Conservation (phyloP, 805 yeast genomes). For the Zygosaccharomyces siamensis region DNA sequence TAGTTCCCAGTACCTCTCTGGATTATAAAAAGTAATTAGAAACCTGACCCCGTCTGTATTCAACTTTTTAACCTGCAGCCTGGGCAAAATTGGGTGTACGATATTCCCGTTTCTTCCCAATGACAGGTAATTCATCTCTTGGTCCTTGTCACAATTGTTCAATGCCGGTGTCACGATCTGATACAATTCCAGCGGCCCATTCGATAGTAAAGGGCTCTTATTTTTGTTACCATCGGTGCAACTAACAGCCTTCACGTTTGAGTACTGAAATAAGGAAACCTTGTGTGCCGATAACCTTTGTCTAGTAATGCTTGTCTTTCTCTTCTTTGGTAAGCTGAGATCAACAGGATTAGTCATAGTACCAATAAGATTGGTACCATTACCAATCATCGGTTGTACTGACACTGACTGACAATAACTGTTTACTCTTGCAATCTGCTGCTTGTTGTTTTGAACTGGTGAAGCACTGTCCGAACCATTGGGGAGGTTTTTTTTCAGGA, state of each 20-base stretch:
- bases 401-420: background rate
- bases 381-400: background rate
- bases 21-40: slow-evolving; percentile 63
- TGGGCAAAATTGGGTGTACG: slow-evolving; percentile 69
- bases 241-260: slow-evolving; percentile 24
- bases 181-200: slow-evolving; percentile 32
- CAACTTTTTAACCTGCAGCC: slow-evolving; percentile 51
- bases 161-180: slow-evolving; percentile 25
- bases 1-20: slow-evolving; percentile 70
- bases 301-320: slow-evolving; percentile 3
- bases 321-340: slow-evolving; percentile 6
- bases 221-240: slow-evolving; percentile 7
- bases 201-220: slow-evolving; percentile 18
- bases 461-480: background rate
- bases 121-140: slow-evolving; percentile 29
- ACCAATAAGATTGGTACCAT: background rate
- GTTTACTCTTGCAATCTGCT: background rate
- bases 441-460: background rate
- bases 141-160: slow-evolving; percentile 15
- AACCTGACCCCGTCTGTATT: slow-evolving; percentile 37
- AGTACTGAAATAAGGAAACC: slow-evolving; percentile 28
- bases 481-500: background rate
- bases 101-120: slow-evolving; percentile 36
- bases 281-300: slow-evolving; percentile 30
- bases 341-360: background rate